phyloP scores from a whole-genome alignment of 768 basidiomycete genomes.

The Mycena rosella region DNA sequence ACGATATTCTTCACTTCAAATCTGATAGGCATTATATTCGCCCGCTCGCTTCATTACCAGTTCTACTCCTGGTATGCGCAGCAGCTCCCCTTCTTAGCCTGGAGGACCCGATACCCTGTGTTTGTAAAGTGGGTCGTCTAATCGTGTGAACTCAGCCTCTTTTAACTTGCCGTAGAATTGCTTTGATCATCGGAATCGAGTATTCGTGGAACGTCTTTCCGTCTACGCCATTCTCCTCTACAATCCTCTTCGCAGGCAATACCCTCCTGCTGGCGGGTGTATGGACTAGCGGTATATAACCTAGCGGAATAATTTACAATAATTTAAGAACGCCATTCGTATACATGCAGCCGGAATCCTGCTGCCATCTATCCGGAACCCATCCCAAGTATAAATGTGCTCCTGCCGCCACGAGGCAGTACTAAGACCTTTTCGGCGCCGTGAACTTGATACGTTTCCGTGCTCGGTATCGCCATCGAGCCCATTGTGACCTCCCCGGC shows the following conservation, averaged over 20 bases:
- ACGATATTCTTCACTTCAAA: conserved; percentile 93
- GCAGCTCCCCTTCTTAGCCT: conserved; percentile 87
- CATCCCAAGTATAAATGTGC: conserved; percentile 86
- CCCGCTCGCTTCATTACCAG: conserved; percentile 96
- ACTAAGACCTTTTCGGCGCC: conserved; percentile 87
- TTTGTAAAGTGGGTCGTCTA: conserved; percentile 66
- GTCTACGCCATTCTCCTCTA: conserved; percentile 78
- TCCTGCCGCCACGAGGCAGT: conserved; percentile 84
- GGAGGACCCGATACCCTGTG: conserved; percentile 76
- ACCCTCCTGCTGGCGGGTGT: conserved; percentile 65
- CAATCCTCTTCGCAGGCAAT: conserved; percentile 65
- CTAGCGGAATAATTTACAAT: conserved; percentile 35
- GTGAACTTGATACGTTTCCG: conserved; percentile 87
- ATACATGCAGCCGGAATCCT: neutral
- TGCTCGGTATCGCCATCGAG: conserved; percentile 69
- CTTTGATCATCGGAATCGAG: conserved; percentile 74
- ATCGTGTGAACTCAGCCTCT: neutral
- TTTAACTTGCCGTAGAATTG: conserved; percentile 57
- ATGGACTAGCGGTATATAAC: conserved; percentile 46
- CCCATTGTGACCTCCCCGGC: conserved; percentile 67
- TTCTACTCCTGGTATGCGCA: conserved; percentile 99
- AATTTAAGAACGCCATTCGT: conserved; percentile 1
- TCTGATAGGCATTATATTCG: conserved; percentile 90
- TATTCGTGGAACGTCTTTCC: conserved; percentile 93
- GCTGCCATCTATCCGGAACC: conserved; percentile 51